Evolutionary conservation across 345 rosid genomes (phyloP), one percentile per base, ranked within the genome.

Genomic region (Clarkia xantiana): DNA sequence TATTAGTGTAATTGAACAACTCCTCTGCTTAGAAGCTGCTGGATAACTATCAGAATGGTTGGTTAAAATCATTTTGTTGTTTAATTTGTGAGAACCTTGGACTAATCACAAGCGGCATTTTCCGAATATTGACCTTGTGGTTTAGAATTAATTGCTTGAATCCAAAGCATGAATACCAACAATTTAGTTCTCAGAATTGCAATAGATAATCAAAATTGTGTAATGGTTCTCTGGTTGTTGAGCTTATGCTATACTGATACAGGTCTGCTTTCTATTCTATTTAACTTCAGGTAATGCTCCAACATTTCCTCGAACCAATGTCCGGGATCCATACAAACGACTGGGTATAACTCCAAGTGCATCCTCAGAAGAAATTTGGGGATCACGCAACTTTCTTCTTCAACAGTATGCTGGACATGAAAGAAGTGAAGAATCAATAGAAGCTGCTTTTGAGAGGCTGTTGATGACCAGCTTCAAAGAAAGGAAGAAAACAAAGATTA

Each of bases 281-380:
- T 9, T 44, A 53, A 14, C 20, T 66, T 15, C 51, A 91, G 98
- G 89, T 53, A 81, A 74, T 41, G 54, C 43, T 51, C 86, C 82
- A 0, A 69, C 68, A 20, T 91, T 91, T 57, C 80, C 94, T 4
- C 74, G 96, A 47, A 46, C 54, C 23, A 81, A 63, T 49, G 84
- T 86, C 49, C 80, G 96, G 98, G 86, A 91, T 56, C 98, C 98
- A 5, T 86, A 80, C 65, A 91, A 67, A 58, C 82, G 95, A 50
- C 69, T 91, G 45, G 96, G 96, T 6, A 42, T 87, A 18, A 74
- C 81, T 56, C 81, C 73, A 14, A 75, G 80, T 59, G 95, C 99
- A 60, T 78, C 94, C 0, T 95, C 84, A 75, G 96, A 91, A 55
- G 99, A 91, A 67, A 73, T 91, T 59, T 91, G 94, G 99, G 81